Base-by-base conservation (phyloP, 805 yeast species). In the Spencermartinsiella europaea region DNA sequence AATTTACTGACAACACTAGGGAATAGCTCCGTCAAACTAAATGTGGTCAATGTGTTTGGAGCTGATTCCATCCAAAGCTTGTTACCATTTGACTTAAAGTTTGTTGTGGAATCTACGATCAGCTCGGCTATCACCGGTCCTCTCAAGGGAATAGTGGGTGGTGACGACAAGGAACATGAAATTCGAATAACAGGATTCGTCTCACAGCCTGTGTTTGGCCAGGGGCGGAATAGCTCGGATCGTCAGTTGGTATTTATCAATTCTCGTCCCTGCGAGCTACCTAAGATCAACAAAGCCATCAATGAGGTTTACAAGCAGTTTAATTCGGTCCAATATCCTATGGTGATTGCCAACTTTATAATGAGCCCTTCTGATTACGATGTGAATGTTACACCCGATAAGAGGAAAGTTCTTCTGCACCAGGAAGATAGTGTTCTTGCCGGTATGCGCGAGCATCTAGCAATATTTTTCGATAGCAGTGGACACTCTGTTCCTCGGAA, bases 341-440 rank as follows among this genome's bases (percentile, higher is more conserved):
- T 79, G 8, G 70, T 85, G 41, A 70, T 88, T 2, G 55, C 87
- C 2, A 73, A 93, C 62, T 54, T 93, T 17, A 57, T 59, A 12
- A 60, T 87, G 4, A 72, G 75, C 35, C 71, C 84, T 0, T 17
- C 41, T 7, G 40, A 42, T 16, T 62, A 63, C n/a, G 99, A 93
- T 65, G 73, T 93, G 16, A 93, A 93, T 63, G 85, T 93, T 1
- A 82, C 96, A 0, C 98, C 99, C 0, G 97, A 93, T 62, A 93
- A 93, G 61, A 71, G 91, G 44, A 76, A 80, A 2, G 72, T 90
- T 1, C 60, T 85, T 56, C 60, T 89, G 1, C 88, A 82, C 48
- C 71, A 80, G 50, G 97, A 90, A 62, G 61, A 64, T 2, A 61
- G 67, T n/a, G 60, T 90, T 1, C 54, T 84, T 3, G 84, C 81